Conservation (phyloP, 2,329 filamentous ascomycete species). For the Aureobasidium leucospermi region DNA sequence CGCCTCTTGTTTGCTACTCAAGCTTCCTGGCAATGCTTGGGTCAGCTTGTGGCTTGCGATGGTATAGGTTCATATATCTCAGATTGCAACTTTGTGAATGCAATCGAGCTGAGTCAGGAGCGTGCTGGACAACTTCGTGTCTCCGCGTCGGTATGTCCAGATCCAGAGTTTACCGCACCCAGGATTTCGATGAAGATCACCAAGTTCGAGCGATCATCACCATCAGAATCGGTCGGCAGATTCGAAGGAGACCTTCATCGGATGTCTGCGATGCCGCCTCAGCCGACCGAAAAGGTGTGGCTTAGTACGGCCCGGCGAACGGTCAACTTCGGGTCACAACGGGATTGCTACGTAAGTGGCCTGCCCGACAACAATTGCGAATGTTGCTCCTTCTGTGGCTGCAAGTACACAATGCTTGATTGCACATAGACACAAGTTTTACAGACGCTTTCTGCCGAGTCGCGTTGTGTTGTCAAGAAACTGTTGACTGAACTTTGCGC, state of each 20-base stretch:
- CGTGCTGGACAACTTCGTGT: no score
- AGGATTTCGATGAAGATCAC: neutral
- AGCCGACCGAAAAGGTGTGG: slow-evolving; percentile 2
- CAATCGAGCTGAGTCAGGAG: neutral
- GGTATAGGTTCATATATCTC: neutral
- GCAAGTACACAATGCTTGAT: neutral
- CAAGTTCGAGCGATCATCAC: neutral
- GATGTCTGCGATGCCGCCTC: neutral
- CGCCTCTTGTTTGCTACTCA: neutral
- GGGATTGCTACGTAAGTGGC: slow-evolving; percentile 8
- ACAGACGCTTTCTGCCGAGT: neutral
- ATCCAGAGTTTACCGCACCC: neutral
- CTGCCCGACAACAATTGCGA: neutral
- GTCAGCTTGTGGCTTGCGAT: neutral
- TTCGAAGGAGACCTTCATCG: neutral
- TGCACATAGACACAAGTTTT: neutral
- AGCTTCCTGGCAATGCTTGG: slow-evolving; percentile 1
- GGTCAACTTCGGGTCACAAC: slow-evolving; percentile 6
- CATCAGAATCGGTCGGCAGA: neutral
- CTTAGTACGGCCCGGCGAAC: neutral
- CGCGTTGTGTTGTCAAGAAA: no score
- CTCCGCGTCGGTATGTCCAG: neutral
- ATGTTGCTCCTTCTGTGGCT: neutral
- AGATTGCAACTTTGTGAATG: neutral
- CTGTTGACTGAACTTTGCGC: neutral